Base-by-base conservation (phyloP, 2,329 filamentous ascomycete genomes). In the Penicillium sp. region DNA sequence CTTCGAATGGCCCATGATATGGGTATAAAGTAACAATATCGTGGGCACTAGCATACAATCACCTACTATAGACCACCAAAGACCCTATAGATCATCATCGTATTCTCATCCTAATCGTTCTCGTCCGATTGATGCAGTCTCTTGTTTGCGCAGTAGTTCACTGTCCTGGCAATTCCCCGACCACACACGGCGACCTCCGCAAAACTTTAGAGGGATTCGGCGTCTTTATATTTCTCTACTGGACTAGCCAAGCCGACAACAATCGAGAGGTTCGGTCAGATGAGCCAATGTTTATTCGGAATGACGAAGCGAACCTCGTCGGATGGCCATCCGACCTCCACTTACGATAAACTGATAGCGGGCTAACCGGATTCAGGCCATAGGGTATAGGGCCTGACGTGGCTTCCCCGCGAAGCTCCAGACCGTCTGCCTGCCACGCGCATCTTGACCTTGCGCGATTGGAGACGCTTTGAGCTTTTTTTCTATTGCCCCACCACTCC, bases 381-480 rank as follows among this genome's bases (percentile, higher is more conserved):
- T 59, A 64, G 62, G 61, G 61, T 53, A 57, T 50, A 62, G 59
- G 61, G 59, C 61, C 54, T 47, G 44, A 48, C 55, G 51, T 62
- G 59, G 58, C 55, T 60, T 63, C 62, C 62, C 63, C 62, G 60
- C 63, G 63, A 64, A 59, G 59, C 54, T 54, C 46, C 56, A 50
- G 29, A 37, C 31, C 31, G 25, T 52, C 50, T 35, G 47, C 47
- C 21, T 53, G n/a, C 35, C 43, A 43, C 50, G 43, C 29, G 42
- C 42, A 53, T 37, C 27, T 21, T 39, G 19, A 25, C 29, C 19
- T n/a, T 50, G 19, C 33, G 33, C 45, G 25, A 58, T 44, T 65
- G 65, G 67, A 63, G 63, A 61, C 63, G 59, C 55, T 73, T 72
- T 13, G 65, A 72, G 25, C 50, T 53, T 48, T 46, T 46, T 44